These are phyloP conservation scores for Colletotrichum cuscutae DNA, from an alignment of 2,329 filamentous ascomycete species.

Conservation along the genomic window DNA sequence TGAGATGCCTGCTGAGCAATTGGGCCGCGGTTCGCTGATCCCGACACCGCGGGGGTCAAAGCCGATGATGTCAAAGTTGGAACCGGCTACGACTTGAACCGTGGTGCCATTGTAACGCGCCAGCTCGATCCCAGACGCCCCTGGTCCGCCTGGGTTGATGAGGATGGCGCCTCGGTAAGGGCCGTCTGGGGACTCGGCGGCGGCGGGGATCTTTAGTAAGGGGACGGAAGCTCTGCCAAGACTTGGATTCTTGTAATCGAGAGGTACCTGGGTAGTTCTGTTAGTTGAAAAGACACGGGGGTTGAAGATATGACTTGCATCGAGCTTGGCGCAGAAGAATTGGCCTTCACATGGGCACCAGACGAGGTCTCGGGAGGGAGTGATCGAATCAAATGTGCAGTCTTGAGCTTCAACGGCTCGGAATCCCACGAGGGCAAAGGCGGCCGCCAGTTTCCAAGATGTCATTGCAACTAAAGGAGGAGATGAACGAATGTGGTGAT, in stretches of 20 bases:
- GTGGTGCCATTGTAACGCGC: slow-evolving; percentile 41
- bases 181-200: slow-evolving; percentile 46
- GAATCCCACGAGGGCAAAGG: background rate
- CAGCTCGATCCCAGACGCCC: slow-evolving; percentile 49
- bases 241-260: slow-evolving; percentile 48
- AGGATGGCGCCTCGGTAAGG: slow-evolving; percentile 54
- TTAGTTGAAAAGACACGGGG: background rate
- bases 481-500: background rate
- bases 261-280: slow-evolving; percentile 44
- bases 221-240: slow-evolving; percentile 47
- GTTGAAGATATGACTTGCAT: slow-evolving; percentile 1
- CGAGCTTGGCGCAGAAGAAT: slow-evolving; percentile 52
- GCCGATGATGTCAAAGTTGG: slow-evolving; percentile 51
- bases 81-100: slow-evolving; percentile 35
- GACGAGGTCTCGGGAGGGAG: slow-evolving; percentile 35
- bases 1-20: slow-evolving; percentile 46
- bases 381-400: slow-evolving; percentile 15
- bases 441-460: background rate
- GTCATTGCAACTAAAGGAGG: background rate
- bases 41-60: slow-evolving; percentile 57
- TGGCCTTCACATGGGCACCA: slow-evolving; percentile 47
- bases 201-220: slow-evolving; percentile 50
- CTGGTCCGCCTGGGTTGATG: slow-evolving; percentile 57
- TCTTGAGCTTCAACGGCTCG: slow-evolving; percentile 39
- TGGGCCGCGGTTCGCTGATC: slow-evolving; percentile 46